These are phyloP conservation scores for Diversispora epigaea DNA, from an alignment of 192 early-diverging fungal genomes.

Conservation along the genomic window DNA sequence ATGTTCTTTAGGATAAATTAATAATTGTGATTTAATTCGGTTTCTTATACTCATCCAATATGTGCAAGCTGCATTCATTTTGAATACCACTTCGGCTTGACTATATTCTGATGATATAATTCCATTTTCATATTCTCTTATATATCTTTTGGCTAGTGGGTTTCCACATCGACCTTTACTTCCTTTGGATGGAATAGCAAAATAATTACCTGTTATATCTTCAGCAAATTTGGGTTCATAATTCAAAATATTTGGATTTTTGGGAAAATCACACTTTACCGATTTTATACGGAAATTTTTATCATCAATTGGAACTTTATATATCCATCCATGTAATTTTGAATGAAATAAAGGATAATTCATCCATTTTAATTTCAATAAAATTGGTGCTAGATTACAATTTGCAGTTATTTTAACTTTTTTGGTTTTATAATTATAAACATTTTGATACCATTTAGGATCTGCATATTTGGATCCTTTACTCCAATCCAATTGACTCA, in stretches of 20 bases:
- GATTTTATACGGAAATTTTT: neutral
- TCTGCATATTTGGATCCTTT: conserved; percentile 40
- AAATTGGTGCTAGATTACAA: conserved; percentile 74
- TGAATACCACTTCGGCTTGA: conserved; percentile 71
- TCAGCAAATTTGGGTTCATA: conserved; percentile 43
- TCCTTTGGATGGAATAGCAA: conserved; percentile 85
- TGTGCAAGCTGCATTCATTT: conserved; percentile 72
- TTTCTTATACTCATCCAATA: conserved; percentile 89
- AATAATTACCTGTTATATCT: conserved; percentile 49
- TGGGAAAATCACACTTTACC: neutral
- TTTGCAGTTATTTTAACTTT: conserved; percentile 69
- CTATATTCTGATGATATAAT: conserved; percentile 65
- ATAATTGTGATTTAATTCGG: conserved; percentile 41
- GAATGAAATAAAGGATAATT: conserved; percentile 77
- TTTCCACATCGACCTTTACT: conserved; percentile 76
- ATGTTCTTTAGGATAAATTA: conserved; percentile 36
- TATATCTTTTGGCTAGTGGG: conserved; percentile 81
- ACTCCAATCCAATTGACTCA: conserved; percentile 77
- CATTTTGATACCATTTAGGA: conserved; percentile 83
- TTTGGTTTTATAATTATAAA: conserved; percentile 62
- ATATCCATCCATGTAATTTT: conserved; percentile 79
- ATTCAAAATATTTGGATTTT: conserved; percentile 42
- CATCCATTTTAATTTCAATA: conserved; percentile 85
- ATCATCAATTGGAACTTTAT: conserved; percentile 56
- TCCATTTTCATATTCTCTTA: conserved; percentile 77